Evolutionary conservation across 2,329 filamentous ascomycete species (phyloP).

Genomic region (Fusarium neocosmosporiellum): DNA sequence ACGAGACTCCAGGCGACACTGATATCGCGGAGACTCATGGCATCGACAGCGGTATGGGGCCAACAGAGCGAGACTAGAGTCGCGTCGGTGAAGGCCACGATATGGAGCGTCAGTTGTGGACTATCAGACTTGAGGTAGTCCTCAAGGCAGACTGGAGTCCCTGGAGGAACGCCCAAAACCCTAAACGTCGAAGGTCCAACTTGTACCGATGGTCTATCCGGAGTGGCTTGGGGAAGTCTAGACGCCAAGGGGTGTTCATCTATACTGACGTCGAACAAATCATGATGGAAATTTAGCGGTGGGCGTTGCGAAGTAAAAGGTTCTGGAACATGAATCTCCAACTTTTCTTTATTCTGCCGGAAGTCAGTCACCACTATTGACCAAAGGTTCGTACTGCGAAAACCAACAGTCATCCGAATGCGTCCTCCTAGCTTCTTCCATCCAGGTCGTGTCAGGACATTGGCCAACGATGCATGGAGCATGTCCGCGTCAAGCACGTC

Average conservation of each 20-base stretch:
- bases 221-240: constrained; percentile 47
- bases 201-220: background rate
- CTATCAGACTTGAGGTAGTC: constrained; percentile 14
- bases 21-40: constrained; percentile 4
- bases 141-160: background rate
- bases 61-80: constrained; percentile 24
- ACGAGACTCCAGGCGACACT: constrained; percentile 16
- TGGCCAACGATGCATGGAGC: constrained; percentile 34
- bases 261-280: constrained; percentile 49
- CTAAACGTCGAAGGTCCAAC: background rate
- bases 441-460: constrained; percentile 44
- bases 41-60: constrained; percentile 15
- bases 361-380: background rate
- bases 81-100: constrained; percentile 15
- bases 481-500: constrained; percentile 50
- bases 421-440: constrained; percentile 58
- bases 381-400: too few species aligned
- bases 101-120: constrained; percentile 17
- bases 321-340: constrained; percentile 50
- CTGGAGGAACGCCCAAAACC: background rate
- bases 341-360: constrained; percentile 17
- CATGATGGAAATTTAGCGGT: constrained; percentile 54
- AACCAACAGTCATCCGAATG: constrained; percentile 13
- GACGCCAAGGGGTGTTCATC: constrained; percentile 54
- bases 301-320: constrained; percentile 48